Evolutionary conservation across 805 yeast genomes (phyloP), one percentile per base, ranked within the genome.

Genomic region (Wickerhamomyces ciferrii): DNA sequence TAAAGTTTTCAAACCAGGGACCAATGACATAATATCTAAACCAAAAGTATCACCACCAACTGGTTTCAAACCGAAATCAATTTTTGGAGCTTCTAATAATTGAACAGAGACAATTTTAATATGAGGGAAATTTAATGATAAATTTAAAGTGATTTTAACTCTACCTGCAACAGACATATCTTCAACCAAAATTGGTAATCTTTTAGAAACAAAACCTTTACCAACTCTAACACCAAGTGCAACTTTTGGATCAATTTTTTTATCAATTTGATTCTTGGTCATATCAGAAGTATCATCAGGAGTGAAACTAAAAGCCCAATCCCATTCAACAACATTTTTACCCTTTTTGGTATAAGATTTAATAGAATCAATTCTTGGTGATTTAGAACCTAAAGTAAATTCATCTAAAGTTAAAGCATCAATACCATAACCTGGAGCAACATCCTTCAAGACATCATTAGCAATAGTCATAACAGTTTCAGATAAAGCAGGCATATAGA

Each of bases 21-120:
- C 75, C 55, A 86, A 74, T 3, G 91, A 81, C 95, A 87, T 87
- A 54, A 87, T 78, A 67, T 87, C 96, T 39, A 87, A 60, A 50
- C 96, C 96, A 49, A 87, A 74, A n/a, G 91, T 83, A 61, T 87
- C 92, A 68, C 95, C 94, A 62, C 94, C 94, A 44, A 87, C 84
- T 10, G 96, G 96, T 61, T 87, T 87, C 70, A 87, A 76, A 19
- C 81, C 84, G 62, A 85, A 87, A 60, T 84, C 91, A 59, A 87
- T 84, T 27, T 75, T 72, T 35, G 94, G 94, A 18, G 92, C 84
- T 62, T 86, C 92, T 58, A 87, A 69, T 56, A 87, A 78, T 51
- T 82, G 84, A 46, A 86, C 70, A 18, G 88, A 80, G 9, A 87
- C 87, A 54, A 78, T 65, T 50, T 81, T 81, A 48, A 87, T 84